Percentiles rank a stretch among this genome's conserved stretches.
Conservation (phyloP, 164 flowering plant genomes). For the Annona cherimola region DNA sequence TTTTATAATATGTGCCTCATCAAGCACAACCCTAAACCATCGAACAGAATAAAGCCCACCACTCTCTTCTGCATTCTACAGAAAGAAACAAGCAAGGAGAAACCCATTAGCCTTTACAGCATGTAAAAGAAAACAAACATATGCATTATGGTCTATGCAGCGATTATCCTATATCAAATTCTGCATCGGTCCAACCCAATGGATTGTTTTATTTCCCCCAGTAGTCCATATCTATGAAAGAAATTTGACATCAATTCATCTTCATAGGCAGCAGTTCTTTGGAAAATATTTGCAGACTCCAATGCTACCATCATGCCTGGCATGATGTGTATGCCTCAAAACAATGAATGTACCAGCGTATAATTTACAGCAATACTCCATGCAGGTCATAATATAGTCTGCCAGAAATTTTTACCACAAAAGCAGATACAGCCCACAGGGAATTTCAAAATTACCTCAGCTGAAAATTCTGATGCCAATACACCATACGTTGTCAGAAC, state of each 20-base stretch:
- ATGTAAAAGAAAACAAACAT: background rate
- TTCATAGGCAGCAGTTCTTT: no score
- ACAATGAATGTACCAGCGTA: background rate
- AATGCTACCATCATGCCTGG: background rate
- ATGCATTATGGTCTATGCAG: background rate
- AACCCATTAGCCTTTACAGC: background rate
- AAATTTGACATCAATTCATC: no score
- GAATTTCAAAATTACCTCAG: conserved; percentile 52
- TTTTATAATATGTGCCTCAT: conserved; percentile 96
- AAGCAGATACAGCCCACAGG: background rate
- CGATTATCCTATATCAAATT: background rate
- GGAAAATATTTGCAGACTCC: background rate
- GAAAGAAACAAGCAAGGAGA: background rate
- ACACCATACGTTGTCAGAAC: conserved; percentile 96
- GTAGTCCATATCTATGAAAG: no score
- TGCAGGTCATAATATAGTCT: background rate
- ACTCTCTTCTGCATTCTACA: conserved; percentile 62
- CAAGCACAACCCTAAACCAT: conserved; percentile 96
- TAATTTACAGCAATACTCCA: background rate
- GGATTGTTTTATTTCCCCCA: no score
- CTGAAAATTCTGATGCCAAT: conserved; percentile 73
- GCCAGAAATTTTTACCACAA: background rate
- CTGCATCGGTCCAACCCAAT: background rate
- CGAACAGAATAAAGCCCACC: conserved; percentile 74
- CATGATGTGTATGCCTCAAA: background rate